Evolutionary conservation across 2,329 filamentous ascomycete genomes (phyloP).

Genomic region (Fusarium dimerum): DNA sequence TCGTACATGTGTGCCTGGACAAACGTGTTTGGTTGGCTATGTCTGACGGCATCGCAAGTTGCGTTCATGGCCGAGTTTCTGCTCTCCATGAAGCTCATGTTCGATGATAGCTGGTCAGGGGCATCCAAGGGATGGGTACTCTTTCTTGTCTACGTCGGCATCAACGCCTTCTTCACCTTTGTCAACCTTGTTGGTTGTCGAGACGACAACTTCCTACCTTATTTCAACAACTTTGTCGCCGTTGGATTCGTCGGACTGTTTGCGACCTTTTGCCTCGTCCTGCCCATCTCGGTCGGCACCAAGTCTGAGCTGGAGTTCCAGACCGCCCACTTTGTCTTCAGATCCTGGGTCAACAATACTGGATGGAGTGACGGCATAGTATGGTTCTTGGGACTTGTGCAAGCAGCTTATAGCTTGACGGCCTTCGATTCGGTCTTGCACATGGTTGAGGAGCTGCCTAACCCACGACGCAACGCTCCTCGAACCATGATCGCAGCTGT

Average conservation of each 20-base stretch:
- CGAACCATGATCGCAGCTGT: conserved; percentile 54
- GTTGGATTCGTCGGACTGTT: conserved; percentile 54
- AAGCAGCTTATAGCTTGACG: conserved; percentile 51
- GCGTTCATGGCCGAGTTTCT: conserved; percentile 61
- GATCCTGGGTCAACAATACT: conserved; percentile 42
- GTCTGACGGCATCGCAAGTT: conserved; percentile 54
- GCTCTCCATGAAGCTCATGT: conserved; percentile 56
- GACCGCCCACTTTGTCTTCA: conserved; percentile 53
- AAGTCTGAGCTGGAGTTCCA: conserved; percentile 47
- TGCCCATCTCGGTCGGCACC: conserved; percentile 52
- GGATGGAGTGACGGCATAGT: conserved; percentile 55
- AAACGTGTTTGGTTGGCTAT: conserved; percentile 62
- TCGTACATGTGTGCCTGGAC: conserved; percentile 61
- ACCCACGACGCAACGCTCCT: conserved; percentile 50
- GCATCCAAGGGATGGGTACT: conserved; percentile 49
- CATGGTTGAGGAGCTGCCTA: conserved; percentile 58
- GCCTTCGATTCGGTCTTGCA: conserved; percentile 61
- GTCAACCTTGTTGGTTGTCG: conserved; percentile 55
- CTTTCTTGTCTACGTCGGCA: conserved; percentile 56
- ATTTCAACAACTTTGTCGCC: conserved; percentile 58
- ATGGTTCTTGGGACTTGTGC: conserved; percentile 59
- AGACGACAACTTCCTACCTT: conserved; percentile 39
- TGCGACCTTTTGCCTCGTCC: conserved; percentile 49
- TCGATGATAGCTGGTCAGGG: conserved; percentile 48
- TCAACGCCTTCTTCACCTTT: conserved; percentile 48